phyloP scores from a whole-genome alignment of 768 basidiomycete species.

The Tricholoma saponaceum region DNA sequence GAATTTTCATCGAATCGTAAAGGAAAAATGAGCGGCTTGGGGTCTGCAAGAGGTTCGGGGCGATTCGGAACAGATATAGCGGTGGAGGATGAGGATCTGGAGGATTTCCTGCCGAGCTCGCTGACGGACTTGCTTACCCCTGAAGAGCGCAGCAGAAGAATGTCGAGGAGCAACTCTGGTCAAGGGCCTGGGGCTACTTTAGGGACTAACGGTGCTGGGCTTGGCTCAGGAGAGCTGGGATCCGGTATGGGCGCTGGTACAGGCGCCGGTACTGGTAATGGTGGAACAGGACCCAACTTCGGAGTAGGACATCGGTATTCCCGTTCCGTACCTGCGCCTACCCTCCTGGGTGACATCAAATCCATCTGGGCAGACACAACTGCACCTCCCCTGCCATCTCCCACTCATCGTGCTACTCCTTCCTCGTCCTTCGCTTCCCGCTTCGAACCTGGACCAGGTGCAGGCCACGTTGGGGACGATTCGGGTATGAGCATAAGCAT shows the following conservation, averaged over 20 bases:
- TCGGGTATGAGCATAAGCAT: constrained; percentile 32
- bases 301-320: constrained; percentile 67
- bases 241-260: not conserved
- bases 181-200: constrained; percentile 23
- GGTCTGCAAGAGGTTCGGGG: constrained; percentile 12
- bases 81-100: constrained; percentile 72
- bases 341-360: constrained; percentile 69
- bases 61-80: constrained; percentile 34
- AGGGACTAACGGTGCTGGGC: constrained; percentile 9
- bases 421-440: constrained; percentile 52
- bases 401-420: constrained; percentile 37
- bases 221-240: constrained; percentile 11
- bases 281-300: constrained; percentile 17
- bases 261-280: not conserved
- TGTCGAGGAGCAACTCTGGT: constrained; percentile 69
- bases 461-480: constrained; percentile 22
- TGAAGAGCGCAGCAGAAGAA: constrained; percentile 76
- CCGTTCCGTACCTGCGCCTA: constrained; percentile 76
- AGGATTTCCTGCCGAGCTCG: constrained; percentile 87
- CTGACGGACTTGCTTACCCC: constrained; percentile 88
- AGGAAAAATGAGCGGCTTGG: constrained; percentile 13
- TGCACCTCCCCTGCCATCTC: constrained; percentile 22
- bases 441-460: constrained; percentile 18
- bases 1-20: constrained; percentile 16
- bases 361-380: constrained; percentile 75